These are phyloP conservation scores for Cercospora canescens DNA, from an alignment of 2,329 filamentous ascomycete species.

Conservation along the genomic window DNA sequence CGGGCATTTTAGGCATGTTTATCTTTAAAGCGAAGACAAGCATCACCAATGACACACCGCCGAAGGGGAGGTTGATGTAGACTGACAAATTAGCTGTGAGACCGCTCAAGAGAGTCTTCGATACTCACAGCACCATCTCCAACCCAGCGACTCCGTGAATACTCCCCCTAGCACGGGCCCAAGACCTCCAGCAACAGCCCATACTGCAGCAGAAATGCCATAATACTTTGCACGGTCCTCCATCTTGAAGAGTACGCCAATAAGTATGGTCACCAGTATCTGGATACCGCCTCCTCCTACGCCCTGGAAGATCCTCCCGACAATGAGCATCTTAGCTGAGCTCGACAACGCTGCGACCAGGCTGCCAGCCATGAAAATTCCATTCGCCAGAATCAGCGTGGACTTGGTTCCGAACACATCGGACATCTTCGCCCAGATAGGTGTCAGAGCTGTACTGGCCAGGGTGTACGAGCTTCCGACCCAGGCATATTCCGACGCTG, in stretches of 20 bases:
- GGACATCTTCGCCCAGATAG: slow-evolving; percentile 63
- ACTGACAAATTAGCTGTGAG: slow-evolving; percentile 25
- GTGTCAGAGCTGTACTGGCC: slow-evolving; percentile 51
- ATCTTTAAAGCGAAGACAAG: slow-evolving; percentile 64
- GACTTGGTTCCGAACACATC: slow-evolving; percentile 68
- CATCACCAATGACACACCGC: slow-evolving; percentile 58
- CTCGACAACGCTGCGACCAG: slow-evolving; percentile 19
- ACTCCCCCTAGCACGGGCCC: slow-evolving; percentile 48
- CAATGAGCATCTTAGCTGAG: slow-evolving; percentile 45
- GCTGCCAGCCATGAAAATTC: slow-evolving; percentile 53
- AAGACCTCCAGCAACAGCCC: slow-evolving; percentile 45
- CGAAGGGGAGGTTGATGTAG: slow-evolving; percentile 49
- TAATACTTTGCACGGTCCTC: slow-evolving; percentile 48
- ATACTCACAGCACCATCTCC: slow-evolving; percentile 24
- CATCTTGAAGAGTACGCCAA: slow-evolving; percentile 53
- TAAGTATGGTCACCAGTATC: slow-evolving; percentile 49
- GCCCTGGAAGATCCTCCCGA: slow-evolving; percentile 57
- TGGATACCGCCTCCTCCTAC: slow-evolving; percentile 49
- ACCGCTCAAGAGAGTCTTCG: not conserved
- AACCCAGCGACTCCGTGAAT: slow-evolving; percentile 25
- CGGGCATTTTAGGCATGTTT: slow-evolving; percentile 62
- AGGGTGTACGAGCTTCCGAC: slow-evolving; percentile 55
- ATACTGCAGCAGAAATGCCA: slow-evolving; percentile 41
- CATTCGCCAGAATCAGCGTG: slow-evolving; percentile 59
- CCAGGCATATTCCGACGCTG: slow-evolving; percentile 54